Evolutionary conservation across 108 stramenopile genomes (phyloP), one percentile per base, ranked within the genome.

Genomic region (Conticribra guillardii): DNA sequence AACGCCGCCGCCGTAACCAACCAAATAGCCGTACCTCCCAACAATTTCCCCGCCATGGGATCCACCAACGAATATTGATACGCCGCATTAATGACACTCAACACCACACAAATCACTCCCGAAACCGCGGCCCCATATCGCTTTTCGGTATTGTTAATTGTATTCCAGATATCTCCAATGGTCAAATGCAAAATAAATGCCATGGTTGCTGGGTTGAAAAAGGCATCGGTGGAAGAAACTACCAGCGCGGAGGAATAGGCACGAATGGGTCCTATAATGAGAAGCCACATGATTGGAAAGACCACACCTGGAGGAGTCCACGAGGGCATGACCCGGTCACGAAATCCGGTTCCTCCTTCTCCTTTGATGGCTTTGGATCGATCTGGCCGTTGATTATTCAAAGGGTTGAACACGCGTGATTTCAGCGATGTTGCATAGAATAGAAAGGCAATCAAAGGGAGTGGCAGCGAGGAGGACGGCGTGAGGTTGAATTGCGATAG

Each of bases 131-230:
- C 83, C 15, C 95, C 95, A 48, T 90, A 91, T 17, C 94, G 77
- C 41, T 77, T 82, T 69, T 97, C 97, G 4, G 91, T 90, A 80
- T 96, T 97, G 79, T 94, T 97, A 71, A 97, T 87, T 31, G 93
- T 93, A 82, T 97, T 97, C 97, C 97, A 97, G 4, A 93, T 82
- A 82, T 97, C 97, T 9, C 97, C 96, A 56, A 95, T 72, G 24
- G 85, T 85, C 48, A 97, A 76, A 84, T 97, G 97, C 1, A 90
- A 50, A 34, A 95, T 80, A 37, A 97, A 76, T 1, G 89, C 76
- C 57, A 94, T 63, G 51, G 84, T 79, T 11, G 93, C 68, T 4
- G 76, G 45, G 11, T 56, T 57, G 11, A 77, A 57, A 46, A 84
- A 83, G 2, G 68, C 57, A 19, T 64, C 64, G 21, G 67, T 83